Conservation (phyloP, 371 early-diverging fungal species). For the Agmasoma carcini region DNA sequence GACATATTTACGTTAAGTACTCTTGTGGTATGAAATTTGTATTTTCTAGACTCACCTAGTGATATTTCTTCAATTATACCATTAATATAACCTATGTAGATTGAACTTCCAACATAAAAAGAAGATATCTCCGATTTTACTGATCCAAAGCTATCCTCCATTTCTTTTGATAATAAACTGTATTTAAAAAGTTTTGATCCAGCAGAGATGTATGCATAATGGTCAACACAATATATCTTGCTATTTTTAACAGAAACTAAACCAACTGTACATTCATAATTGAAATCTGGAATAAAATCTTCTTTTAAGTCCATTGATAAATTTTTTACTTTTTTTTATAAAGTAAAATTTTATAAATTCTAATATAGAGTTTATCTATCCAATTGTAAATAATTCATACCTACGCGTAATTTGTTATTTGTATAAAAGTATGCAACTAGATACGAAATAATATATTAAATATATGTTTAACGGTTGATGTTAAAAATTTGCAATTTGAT, state of each 20-base stretch:
- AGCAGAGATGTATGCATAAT: constrained; percentile 8
- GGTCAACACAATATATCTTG: background rate
- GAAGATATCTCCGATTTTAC: constrained; percentile 7
- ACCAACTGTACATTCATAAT: constrained; percentile 1
- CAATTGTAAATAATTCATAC: no score
- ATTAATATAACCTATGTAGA: constrained; percentile 25
- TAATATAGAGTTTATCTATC: no score
- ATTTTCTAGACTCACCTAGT: background rate
- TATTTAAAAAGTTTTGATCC: constrained; percentile 5
- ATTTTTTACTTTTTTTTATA: no score
- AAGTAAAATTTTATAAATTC: no score
- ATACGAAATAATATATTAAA: no score
- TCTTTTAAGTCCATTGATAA: background rate
- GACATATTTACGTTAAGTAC: background rate
- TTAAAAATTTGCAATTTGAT: no score
- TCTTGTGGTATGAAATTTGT: constrained; percentile 12
- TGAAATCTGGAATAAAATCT: constrained; percentile 34
- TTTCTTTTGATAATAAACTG: constrained; percentile 3
- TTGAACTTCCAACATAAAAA: constrained; percentile 10
- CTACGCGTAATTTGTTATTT: no score
- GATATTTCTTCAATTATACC: constrained; percentile 17
- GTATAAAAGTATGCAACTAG: no score
- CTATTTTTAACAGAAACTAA: constrained; percentile 8
- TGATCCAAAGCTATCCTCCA: constrained; percentile 2
- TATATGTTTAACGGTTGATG: no score